phyloP scores from a whole-genome alignment of 2,329 filamentous ascomycete species.

The Tolypocladium sp. region DNA sequence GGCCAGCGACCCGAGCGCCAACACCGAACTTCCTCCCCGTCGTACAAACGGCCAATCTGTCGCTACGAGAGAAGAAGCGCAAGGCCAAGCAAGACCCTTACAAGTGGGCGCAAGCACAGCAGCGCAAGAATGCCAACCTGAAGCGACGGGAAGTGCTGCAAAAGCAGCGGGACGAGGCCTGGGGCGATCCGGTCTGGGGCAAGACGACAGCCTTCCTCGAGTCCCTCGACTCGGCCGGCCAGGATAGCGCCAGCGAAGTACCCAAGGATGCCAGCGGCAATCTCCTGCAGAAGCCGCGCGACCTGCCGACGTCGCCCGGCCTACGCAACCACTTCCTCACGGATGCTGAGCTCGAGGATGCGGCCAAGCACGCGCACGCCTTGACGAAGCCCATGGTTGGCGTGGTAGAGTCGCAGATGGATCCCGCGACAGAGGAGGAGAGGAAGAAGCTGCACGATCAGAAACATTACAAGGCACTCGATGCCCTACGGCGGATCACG shows the following conservation, averaged over 20 bases:
- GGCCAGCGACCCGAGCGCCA: conserved; percentile 37
- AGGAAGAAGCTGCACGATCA: conserved; percentile 36
- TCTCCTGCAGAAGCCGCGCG: conserved; percentile 25
- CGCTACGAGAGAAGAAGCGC: conserved; percentile 53
- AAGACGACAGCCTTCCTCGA: conserved; percentile 72
- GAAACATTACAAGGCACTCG: conserved; percentile 57
- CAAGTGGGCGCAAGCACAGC: conserved; percentile 67
- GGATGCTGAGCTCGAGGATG: conserved; percentile 54
- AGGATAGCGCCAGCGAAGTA: conserved; percentile 27
- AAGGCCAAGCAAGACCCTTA: conserved; percentile 72
- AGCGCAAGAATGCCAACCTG: conserved; percentile 76
- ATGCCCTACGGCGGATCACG: conserved; percentile 73
- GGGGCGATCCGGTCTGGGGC: conserved; percentile 75
- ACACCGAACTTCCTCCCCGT: conserved; percentile 46
- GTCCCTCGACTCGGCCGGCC: conserved; percentile 62
- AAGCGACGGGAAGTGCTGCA: conserved; percentile 63
- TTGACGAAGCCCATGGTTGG: conserved; percentile 52
- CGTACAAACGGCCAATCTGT: conserved; percentile 55
- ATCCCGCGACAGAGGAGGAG: conserved; percentile 29
- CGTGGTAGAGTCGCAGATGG: conserved; percentile 24
- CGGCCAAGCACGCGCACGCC: conserved; percentile 57
- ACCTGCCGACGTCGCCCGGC: conserved; percentile 36
- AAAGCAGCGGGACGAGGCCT: conserved; percentile 50
- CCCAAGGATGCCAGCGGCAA: conserved; percentile 32
- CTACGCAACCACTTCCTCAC: conserved; percentile 71